phyloP scores from a whole-genome alignment of 192 early-diverging fungal genomes.

The Coemansia sp. region DNA sequence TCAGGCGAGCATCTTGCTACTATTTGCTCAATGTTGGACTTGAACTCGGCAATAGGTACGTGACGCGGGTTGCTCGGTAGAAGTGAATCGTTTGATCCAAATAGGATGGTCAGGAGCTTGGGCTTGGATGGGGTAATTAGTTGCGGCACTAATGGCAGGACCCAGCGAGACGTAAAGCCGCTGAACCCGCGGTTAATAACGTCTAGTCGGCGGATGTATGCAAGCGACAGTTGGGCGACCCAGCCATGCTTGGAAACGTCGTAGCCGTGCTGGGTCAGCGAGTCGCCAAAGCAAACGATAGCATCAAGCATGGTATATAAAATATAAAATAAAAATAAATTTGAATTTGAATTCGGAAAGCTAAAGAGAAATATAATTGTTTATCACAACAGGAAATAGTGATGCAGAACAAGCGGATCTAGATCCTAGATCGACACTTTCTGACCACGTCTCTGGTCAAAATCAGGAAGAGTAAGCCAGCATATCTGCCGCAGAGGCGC shows the following conservation, averaged over 20 bases:
- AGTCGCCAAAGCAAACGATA: constrained; percentile 50
- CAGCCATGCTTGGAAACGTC: constrained; percentile 39
- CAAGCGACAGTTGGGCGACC: constrained; percentile 32
- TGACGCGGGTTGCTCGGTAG: constrained; percentile 11
- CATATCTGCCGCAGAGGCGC: too few species aligned
- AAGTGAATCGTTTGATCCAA: constrained; percentile 48
- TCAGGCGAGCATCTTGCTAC: constrained; percentile 8
- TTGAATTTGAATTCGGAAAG: background rate
- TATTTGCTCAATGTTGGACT: constrained; percentile 13
- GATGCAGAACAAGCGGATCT: too few species aligned
- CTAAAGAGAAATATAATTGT: background rate
- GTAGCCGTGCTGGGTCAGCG: constrained; percentile 48
- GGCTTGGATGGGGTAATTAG: constrained; percentile 8
- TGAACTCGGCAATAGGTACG: constrained; percentile 42
- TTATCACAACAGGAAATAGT: too few species aligned
- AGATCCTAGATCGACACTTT: too few species aligned
- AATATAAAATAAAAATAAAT: background rate
- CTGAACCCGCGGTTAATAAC: constrained; percentile 44
- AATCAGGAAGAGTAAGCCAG: too few species aligned
- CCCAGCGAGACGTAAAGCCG: constrained; percentile 42
- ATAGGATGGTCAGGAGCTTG: constrained; percentile 25
- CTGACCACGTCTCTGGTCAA: too few species aligned
- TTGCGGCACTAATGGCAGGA: constrained; percentile 3
- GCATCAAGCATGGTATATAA: background rate
- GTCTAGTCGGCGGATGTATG: constrained; percentile 32